Conservation (phyloP, 192 early-diverging fungal species). For the Coemansia umbellata region DNA sequence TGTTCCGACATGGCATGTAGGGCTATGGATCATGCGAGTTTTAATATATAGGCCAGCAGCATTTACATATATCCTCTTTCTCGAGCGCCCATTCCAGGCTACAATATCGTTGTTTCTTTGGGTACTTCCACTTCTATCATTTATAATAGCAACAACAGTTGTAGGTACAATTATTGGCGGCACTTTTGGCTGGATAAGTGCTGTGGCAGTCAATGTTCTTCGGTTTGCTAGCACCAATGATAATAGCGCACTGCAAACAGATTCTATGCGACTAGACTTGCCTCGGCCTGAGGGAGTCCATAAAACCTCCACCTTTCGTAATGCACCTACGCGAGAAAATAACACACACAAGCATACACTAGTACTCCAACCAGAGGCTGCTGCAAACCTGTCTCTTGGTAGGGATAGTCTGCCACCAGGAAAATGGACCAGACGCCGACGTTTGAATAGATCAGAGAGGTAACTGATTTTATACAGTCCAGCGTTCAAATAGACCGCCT, state of each 20-base stretch:
- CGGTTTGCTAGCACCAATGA: neutral
- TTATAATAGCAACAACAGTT: conserved; percentile 14
- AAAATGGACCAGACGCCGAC: neutral
- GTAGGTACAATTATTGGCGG: conserved; percentile 30
- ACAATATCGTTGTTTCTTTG: conserved; percentile 27
- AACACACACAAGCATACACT: too few species aligned
- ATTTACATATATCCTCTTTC: conserved; percentile 37
- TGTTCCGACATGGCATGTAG: conserved; percentile 5
- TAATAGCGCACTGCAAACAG: neutral
- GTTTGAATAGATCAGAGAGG: neutral
- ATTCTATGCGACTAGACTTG: too few species aligned
- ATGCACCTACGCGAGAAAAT: too few species aligned
- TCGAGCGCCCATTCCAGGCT: conserved; percentile 32
- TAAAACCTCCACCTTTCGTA: too few species aligned
- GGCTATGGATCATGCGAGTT: conserved; percentile 14
- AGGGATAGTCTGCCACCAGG: neutral
- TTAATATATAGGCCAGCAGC: conserved; percentile 25
- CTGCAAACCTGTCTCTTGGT: too few species aligned
- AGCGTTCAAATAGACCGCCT: too few species aligned
- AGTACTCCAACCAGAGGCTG: too few species aligned
- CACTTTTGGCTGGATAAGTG: conserved; percentile 38
- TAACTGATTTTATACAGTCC: too few species aligned
- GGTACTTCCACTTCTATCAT: conserved; percentile 30
- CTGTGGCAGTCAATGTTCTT: neutral
- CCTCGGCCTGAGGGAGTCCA: too few species aligned